A percentile compares a stretch with the other conserved stretches of the same genome.
Evolutionary conservation across 345 rosid genomes (phyloP).

Genomic region (Salix dunnii): DNA sequence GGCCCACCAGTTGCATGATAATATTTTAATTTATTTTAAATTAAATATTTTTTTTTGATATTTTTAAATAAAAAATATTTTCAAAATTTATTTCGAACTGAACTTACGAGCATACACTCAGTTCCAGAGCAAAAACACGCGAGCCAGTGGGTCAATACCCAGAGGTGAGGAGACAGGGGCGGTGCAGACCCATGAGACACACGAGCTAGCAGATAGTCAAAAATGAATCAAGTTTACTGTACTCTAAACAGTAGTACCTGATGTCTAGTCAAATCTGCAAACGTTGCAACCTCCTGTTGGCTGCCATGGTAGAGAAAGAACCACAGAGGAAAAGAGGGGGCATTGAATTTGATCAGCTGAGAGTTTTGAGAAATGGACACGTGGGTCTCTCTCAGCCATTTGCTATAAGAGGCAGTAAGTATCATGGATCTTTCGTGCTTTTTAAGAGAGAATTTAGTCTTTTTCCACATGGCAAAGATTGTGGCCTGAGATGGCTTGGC

Average conservation of each 20-base stretch:
- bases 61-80: too few species aligned
- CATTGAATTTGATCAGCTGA: neutral
- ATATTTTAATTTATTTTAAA: too few species aligned
- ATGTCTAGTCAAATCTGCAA: neutral
- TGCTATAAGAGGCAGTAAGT: neutral
- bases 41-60: too few species aligned
- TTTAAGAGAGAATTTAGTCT: neutral
- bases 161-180: neutral
- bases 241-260: neutral
- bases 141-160: neutral
- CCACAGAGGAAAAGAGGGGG: neutral
- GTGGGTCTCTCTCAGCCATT: neutral
- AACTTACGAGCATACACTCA: too few species aligned
- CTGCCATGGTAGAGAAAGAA: neutral
- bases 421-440: neutral
- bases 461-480: neutral
- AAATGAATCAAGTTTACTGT: neutral
- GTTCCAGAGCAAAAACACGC: too few species aligned
- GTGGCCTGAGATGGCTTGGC: conserved; percentile 12
- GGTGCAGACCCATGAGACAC: too few species aligned
- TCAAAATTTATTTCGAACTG: too few species aligned
- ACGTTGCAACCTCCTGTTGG: neutral
- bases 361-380: neutral
- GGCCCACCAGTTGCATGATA: too few species aligned
- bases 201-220: neutral